These are phyloP conservation scores for Dunaliella primolecta DNA, from an alignment of 139 green algal genomes.

Conservation along the genomic window DNA sequence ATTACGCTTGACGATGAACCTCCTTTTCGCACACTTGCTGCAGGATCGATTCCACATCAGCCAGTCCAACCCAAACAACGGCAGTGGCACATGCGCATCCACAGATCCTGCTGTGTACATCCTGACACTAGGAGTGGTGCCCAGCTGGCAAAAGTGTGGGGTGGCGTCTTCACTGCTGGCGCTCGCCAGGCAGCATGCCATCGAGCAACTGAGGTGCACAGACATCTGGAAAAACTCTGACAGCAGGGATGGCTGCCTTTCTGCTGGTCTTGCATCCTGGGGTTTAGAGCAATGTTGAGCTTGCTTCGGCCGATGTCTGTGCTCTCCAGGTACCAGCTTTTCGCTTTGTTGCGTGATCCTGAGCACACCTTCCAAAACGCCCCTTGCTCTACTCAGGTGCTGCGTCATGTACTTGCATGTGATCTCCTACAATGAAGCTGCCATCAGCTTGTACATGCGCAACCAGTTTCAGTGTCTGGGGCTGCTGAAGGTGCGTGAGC, in stretches of 20 bases:
- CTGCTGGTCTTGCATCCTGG: too few species aligned
- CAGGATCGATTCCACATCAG: neutral
- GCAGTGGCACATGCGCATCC: neutral
- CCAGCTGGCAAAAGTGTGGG: conserved; percentile 23
- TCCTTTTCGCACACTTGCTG: neutral
- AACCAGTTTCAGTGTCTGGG: conserved; percentile 24
- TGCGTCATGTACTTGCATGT: conserved; percentile 44
- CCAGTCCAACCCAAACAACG: too few species aligned
- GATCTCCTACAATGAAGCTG: conserved; percentile 42
- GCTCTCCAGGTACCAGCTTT: too few species aligned
- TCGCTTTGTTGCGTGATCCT: too few species aligned
- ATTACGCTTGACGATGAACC: too few species aligned
- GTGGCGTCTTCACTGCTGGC: conserved; percentile 28
- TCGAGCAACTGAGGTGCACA: neutral
- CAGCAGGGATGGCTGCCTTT: too few species aligned
- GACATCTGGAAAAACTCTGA: too few species aligned
- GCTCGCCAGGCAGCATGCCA: conserved; percentile 28
- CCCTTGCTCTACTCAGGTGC: too few species aligned
- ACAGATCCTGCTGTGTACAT: conserved; percentile 38
- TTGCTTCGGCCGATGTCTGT: too few species aligned
- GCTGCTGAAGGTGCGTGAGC: conserved; percentile 12
- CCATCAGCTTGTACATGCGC: conserved; percentile 36
- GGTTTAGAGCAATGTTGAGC: too few species aligned
- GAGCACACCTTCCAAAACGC: too few species aligned
- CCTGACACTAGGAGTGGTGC: conserved; percentile 49